A percentile compares a stretch with the other conserved stretches of the same genome.
Conservation (phyloP, 2,329 filamentous ascomycete species). For the Diaporthe longicolla region DNA sequence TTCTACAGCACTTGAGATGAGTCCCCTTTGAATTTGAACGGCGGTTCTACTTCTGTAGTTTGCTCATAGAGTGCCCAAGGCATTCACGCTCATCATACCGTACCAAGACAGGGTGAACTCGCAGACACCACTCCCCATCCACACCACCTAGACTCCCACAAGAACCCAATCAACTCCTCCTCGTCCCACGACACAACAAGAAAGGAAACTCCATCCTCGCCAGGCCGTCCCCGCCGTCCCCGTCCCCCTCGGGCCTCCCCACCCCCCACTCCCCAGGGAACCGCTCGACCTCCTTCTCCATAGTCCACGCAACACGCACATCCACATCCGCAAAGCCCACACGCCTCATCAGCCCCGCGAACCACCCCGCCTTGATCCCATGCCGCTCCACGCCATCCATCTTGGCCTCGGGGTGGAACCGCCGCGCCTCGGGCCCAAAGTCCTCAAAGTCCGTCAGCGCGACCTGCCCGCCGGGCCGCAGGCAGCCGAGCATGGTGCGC, state of each 20-base stretch:
- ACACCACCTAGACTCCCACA: background rate
- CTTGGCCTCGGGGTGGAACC: conserved; percentile 66
- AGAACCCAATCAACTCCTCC: background rate
- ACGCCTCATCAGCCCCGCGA: conserved; percentile 58
- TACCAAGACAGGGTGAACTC: too few relatives aligned
- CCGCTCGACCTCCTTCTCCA: conserved; percentile 65
- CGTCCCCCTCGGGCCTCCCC: conserved; percentile 49
- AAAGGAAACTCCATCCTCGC: conserved; percentile 56
- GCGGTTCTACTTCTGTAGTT: too few relatives aligned
- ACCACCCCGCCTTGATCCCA: conserved; percentile 60
- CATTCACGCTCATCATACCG: too few relatives aligned
- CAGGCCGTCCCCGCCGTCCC: conserved; percentile 32
- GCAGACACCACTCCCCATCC: too few relatives aligned
- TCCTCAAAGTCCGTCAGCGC: conserved; percentile 72
- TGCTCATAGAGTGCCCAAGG: too few relatives aligned
- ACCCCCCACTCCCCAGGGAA: conserved; percentile 58
- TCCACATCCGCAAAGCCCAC: conserved; percentile 64
- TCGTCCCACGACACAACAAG: conserved; percentile 51
- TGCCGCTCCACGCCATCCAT: conserved; percentile 69
- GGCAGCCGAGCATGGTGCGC: conserved; percentile 59
- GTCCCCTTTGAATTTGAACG: too few relatives aligned
- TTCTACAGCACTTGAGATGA: too few relatives aligned
- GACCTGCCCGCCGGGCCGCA: conserved; percentile 62
- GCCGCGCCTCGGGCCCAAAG: conserved; percentile 64
- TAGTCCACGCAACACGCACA: conserved; percentile 62